Conservation (phyloP, 768 basidiomycete species). For the Megacollybia marginata region DNA sequence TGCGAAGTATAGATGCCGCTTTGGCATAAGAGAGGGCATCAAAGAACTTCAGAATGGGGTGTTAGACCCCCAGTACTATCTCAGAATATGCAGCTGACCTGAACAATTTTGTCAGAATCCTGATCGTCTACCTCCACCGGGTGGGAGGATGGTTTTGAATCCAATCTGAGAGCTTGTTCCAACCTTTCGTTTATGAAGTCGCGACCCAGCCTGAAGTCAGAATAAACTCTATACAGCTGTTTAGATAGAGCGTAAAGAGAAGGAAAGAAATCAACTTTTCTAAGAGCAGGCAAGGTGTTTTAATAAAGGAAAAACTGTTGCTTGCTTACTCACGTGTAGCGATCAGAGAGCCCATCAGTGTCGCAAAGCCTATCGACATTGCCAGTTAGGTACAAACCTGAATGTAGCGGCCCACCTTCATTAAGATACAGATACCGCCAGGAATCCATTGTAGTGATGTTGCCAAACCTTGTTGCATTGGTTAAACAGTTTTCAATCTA, state of each 20-base stretch:
- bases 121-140: slow-evolving; percentile 90
- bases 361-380: slow-evolving; percentile 61
- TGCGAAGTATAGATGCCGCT: slow-evolving; percentile 85
- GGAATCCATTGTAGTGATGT: slow-evolving; percentile 92
- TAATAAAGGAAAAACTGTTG: too few species aligned
- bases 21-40: slow-evolving; percentile 85
- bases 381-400: not conserved
- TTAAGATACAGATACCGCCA: slow-evolving; percentile 83
- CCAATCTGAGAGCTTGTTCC: slow-evolving; percentile 69
- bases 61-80: not conserved
- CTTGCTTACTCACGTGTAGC: slow-evolving; percentile 47
- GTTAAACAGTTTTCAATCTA: not conserved
- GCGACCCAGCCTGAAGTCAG: slow-evolving; percentile 81
- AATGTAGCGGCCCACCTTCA: slow-evolving; percentile 41
- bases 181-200: slow-evolving; percentile 78
- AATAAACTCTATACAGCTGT: slow-evolving; percentile 45
- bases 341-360: slow-evolving; percentile 87
- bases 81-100: slow-evolving; percentile 28
- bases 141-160: slow-evolving; percentile 83
- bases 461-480: slow-evolving; percentile 62
- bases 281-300: too few species aligned
- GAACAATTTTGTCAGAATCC: slow-evolving; percentile 79
- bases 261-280: too few species aligned
- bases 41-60: slow-evolving; percentile 56
- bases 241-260: too few species aligned